phyloP scores from a whole-genome alignment of 2,329 filamentous ascomycete genomes.

The Sporothrix humicola region DNA sequence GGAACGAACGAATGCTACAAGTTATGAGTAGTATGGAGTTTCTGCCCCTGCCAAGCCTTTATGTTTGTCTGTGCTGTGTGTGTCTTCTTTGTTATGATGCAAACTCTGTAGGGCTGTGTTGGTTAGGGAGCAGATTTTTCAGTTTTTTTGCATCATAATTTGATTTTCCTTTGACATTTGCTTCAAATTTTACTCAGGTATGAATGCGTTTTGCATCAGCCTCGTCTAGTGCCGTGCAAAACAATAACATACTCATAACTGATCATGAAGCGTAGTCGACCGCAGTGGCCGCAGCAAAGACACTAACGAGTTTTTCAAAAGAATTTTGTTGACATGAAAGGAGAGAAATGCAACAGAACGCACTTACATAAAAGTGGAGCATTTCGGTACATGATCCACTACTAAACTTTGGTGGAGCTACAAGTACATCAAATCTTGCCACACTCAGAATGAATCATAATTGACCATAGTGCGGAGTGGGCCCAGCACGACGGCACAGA shows the following conservation, averaged over 20 bases:
- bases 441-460: slow-evolving; percentile 18
- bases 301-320: background rate
- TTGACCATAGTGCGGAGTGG: background rate
- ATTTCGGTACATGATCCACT: background rate
- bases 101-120: background rate
- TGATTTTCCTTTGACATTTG: background rate
- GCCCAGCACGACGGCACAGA: background rate
- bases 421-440: background rate
- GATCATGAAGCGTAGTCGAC: background rate
- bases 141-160: background rate
- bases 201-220: background rate
- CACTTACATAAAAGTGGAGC: background rate
- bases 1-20: background rate
- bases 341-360: background rate
- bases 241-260: background rate
- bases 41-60: background rate
- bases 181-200: background rate
- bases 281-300: background rate
- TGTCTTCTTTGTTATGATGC: background rate
- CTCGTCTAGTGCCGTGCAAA: background rate
- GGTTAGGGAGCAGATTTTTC: too few species aligned
- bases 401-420: background rate
- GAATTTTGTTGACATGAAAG: background rate
- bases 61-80: background rate
- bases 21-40: background rate